Evolutionary conservation across 441 rosid species (phyloP), one percentile per base, ranked within the genome.

Genomic region (Adansonia grandidieri): DNA sequence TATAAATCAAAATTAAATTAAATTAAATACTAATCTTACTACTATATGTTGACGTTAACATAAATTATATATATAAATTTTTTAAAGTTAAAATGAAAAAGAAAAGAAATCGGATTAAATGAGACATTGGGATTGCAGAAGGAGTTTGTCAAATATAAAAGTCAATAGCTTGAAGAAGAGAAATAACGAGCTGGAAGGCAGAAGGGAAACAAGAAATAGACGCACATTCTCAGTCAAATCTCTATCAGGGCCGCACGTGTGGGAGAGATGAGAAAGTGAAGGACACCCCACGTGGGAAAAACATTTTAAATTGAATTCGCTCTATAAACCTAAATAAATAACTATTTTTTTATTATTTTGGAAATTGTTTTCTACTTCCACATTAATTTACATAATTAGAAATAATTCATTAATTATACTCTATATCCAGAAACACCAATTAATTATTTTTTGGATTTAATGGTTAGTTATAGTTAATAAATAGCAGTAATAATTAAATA

Each of bases 201-300:
- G n/a, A 20, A 42, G 9, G 50, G 1, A 40, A 45, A 9, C 32
- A 56, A 79, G 51, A 48, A 48, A 48, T 9, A 6, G 32, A 22
- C 6, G 54, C 37, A 2, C 37, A 32, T 32, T 32, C 37, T 32
- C 13, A 4, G 0, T 5, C 5, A n/a, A 61, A 45, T 63, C 19
- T 40, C 11, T 37, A 64, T 67, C 71, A 67, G 54, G 15, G 14
- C 32, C 56, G 40, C 72, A 68, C 56, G 72, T 45, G 40, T 20
- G 72, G 2, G 37, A 19, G 56, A 45, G 54, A 44, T 14, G 6
- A 0, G 45, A 11, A 14, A 13, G n/a, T 4, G n/a, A 7, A n/a
- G 45, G 74, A 79, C 2, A 32, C 1, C 83, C 80, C 90, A 87
- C 85, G 87, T 81, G 57, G 8, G 14, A 1, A 2, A 24, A 2